A percentile compares a stretch with the other conserved stretches of the same genome.
These are phyloP conservation scores for Cystobasidium slooffiae DNA, from an alignment of 1,284 basidiomycete genomes.

Conservation along the genomic window DNA sequence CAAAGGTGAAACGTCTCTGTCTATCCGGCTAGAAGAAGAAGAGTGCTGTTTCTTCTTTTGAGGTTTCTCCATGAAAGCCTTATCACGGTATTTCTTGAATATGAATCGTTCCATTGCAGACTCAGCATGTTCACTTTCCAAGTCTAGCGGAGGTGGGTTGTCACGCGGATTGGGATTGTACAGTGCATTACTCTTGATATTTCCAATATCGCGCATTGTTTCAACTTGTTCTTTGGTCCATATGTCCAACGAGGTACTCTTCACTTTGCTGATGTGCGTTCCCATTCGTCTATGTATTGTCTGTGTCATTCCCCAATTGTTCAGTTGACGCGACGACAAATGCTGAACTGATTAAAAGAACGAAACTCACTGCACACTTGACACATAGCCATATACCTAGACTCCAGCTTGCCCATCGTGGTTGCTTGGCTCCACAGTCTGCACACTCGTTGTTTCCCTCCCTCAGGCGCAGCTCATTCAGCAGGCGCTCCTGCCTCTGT, in stretches of 20 bases:
- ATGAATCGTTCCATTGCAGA: conserved; percentile 37
- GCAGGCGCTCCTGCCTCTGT: conserved; percentile 33
- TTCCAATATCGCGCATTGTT: conserved; percentile 33
- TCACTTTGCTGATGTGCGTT: conserved; percentile 41
- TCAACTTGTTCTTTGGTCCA: conserved; percentile 42
- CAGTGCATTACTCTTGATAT: conserved; percentile 21
- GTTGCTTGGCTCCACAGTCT: conserved; percentile 26
- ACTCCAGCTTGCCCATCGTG: conserved; percentile 42
- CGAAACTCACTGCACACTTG: conserved; percentile 29
- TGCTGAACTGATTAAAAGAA: not conserved
- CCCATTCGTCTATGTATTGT: conserved; percentile 39
- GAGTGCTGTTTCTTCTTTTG: conserved; percentile 8
- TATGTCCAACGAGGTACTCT: conserved; percentile 35
- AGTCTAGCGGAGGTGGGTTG: conserved; percentile 29
- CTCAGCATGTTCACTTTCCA: conserved; percentile 34
- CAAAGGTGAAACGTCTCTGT: not conserved
- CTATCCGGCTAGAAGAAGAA: not conserved
- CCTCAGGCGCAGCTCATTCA: conserved; percentile 12
- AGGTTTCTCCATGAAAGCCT: conserved; percentile 35
- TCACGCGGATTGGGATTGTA: conserved; percentile 20
- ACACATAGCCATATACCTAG: conserved; percentile 45
- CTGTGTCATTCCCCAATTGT: not conserved
- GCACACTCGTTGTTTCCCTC: conserved; percentile 42
- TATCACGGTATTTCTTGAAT: conserved; percentile 35
- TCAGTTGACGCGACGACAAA: conserved; percentile 1